Evolutionary conservation across 139 green algal genomes (phyloP), one percentile per base, ranked within the genome.

Genomic region (Closterium sp.): DNA sequence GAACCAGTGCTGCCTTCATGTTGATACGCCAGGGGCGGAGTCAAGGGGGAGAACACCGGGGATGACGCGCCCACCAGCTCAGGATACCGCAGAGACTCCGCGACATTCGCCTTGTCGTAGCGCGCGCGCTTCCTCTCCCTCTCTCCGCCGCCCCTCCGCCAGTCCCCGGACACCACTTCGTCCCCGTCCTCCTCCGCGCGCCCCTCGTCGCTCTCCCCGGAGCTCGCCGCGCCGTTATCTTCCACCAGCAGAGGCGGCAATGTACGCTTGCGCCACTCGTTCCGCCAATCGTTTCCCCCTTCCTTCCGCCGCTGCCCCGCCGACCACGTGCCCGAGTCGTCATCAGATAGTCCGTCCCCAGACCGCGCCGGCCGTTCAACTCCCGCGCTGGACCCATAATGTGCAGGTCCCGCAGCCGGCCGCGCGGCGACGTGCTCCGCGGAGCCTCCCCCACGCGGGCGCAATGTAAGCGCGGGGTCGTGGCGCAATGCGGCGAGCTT

Each of bases 401-500:
- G 62, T 13, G 17, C 19, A 24, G 24, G 62, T 27, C 13, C 62
- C 50, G 50, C 50, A 4, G 62, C 62, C 62, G 17, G 62, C 62
- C 38, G 38, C 38, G 38, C 38, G 5, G 62, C 17, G n/a, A n/a
- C n/a, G 19, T 79, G 62, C 19, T 79, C 62, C 62, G 62, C 62
- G 62, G 62, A 27, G 62, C 62, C 62, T 22, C 62, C 19, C 62
- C 38, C 38, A 0, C 62, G 62, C 62, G 62, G 62, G 19, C 62
- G 62, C 62, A 79, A 79, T 79, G 62, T 79, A 13, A 79, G 62
- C 17, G 62, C 62, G 62, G 62, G 62, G 62, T 79, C 62, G 19
- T 79, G 62, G 62, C 62, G 62, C 88, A 90, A 30, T 31, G 88
- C 88, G n/a, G 42, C 88, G 31, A 94, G 19, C 92, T 94, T 94